Base-by-base conservation (phyloP, 306 rosid genomes). In the Morella rubra region DNA sequence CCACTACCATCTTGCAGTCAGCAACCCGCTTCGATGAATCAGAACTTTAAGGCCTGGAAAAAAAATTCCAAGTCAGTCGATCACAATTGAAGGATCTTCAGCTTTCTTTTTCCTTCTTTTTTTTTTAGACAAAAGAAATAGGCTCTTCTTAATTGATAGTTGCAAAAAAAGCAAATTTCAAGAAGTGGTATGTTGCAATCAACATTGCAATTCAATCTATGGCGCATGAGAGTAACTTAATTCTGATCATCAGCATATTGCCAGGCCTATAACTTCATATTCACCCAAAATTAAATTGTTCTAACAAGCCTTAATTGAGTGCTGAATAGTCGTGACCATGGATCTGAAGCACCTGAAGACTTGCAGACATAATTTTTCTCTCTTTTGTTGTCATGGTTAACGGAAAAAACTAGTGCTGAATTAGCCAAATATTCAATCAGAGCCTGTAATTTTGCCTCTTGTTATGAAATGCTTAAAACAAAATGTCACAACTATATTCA, bases 41-140 rank as follows among this genome's bases (percentile, higher is more conserved):
- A 42, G 8, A 41, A 66, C 50, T 66, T 66, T 7, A 66, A 16
- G 22, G 50, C 71, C 50, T 66, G 32, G n/a, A 66, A 66, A 66
- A 44, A 66, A 41, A 24, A 4, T 42, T n/a, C 71, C 50, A n/a
- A 41, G 27, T 66, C 18, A n/a, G 71, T 66, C 41, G n/a, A 65
- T 65, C 71, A 41, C 15, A 41, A 41, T 32, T 32, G 67, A n/a
- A 40, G 50, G 50, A 65, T 65, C 24, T 65, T 65, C 16, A 60
- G 9, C 12, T 32, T 32, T 32, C 3, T 32, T 32, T 12, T 12
- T 10, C 13, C 13, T 49, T 9, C 14, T 15, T 49, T 49, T 12
- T 49, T 14, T 49, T 11, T 49, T 49, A 49, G 16, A 5, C 16
- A 49, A 12, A 5, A 12, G 16, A 15, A 14, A 49, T 49, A 49